Evolutionary conservation across 805 yeast species (phyloP), one percentile per base, ranked within the genome.

Genomic region (Lipomyces japonicus): DNA sequence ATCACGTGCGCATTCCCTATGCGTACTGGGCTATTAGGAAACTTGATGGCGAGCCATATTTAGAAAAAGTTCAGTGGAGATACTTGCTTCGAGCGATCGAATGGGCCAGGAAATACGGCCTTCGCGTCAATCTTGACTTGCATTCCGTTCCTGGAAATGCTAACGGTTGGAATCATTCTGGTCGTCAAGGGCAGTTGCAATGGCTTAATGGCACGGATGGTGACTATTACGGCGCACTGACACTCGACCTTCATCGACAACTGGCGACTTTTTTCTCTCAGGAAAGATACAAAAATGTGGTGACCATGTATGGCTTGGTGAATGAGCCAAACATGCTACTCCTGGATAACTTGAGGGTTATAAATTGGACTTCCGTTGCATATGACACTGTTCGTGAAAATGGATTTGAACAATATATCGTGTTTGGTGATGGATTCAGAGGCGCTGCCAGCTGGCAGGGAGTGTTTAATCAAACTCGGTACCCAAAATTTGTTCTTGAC

Each of bases 11-110:
- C 63, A 83, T 90, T 52, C 97, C 97, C 39, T 79, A 90, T 48
- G 96, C 96, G 9, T 90, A 90, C 71, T 91, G 97, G 97, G 96
- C 96, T 7, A 87, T 86, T 66, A 64, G 74, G 42, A 63, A 68
- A 5, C 71, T 78, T 39, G 77, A 73, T 19, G 72, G 72, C 46
- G 97, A 90, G 65, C 95, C 96, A 3, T 87, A 83, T 62, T 84
- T 86, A 34, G 78, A 65, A 46, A 86, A 84, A 53, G 80, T 80
- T 44, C 68, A 71, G 6, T 66, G 70, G 70, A 40, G 70, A 40
- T 85, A 83, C 61, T 67, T 86, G 51, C 79, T 82, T 40, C 67
- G 76, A 50, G 86, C 87, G 0, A 68, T 86, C 34, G 76, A 70
- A 41, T 86, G 95, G 95, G 80, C 84, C 18, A 66, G 76, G 21